Base-by-base conservation (phyloP, 2,329 filamentous ascomycete genomes). In the Colletotrichum nymphaeae region DNA sequence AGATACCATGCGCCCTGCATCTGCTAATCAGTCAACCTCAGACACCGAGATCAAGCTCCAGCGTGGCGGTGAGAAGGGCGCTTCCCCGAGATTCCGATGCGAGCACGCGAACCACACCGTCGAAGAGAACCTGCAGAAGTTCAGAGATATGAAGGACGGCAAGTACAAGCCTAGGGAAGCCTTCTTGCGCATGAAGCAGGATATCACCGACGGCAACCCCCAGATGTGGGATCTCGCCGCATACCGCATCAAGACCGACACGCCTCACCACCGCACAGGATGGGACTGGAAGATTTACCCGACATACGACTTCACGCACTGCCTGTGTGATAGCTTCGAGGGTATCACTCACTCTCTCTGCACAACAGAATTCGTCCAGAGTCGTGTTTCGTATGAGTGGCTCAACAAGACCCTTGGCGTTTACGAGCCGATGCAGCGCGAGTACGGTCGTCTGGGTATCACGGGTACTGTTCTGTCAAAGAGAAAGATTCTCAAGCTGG, bases 221-320 rank as follows among this genome's bases (percentile, higher is more conserved):
- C 94, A 97, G 83, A 95, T 98, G 94, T 98, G 96, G 96, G 96
- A 98, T 86, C 85, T 98, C 67, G 94, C 94, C 2, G 96, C 96
- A 19, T 98, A 98, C 83, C 91, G 96, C 74, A 92, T 98, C 68
- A 90, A 93, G 78, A 91, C 94, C 55, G 84, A 90, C 71, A 87
- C 87, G 74, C 88, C 91, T 56, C 95, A 97, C 81, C 91, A 94
- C 82, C 90, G 94, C 46, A 97, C 95, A 0, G 94, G 94, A 35
- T 86, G 90, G 76, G 91, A 93, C 80, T 98, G 95, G 95, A 93
- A 92, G 82, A 97, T 98, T 75, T 98, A 98, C 81, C 97, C 97
- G 0, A 97, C 96, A 11, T 75, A 72, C 24, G 95, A 98, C 81
- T 97, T 97, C 81, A 93, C 93, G 0, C 94, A 97, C 85, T 97